phyloP scores from a whole-genome alignment of 2,329 filamentous ascomycete species.

The Zymoseptoria pseudotritici region DNA sequence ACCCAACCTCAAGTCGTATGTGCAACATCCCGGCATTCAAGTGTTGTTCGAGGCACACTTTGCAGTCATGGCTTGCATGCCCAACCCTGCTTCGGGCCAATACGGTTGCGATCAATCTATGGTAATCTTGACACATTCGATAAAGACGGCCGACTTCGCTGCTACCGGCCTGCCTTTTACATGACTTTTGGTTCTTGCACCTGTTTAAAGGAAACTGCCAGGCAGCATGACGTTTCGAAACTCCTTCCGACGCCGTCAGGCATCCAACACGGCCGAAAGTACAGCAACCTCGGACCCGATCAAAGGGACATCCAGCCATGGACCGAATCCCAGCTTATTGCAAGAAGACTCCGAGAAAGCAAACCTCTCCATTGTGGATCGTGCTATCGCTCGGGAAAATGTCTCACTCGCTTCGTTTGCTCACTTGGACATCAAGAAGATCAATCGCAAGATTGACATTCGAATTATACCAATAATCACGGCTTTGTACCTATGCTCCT shows the following conservation, averaged over 20 bases:
- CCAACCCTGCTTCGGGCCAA: too few relatives aligned
- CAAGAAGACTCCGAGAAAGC: not conserved
- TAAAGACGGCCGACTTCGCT: too few relatives aligned
- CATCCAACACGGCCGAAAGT: not conserved
- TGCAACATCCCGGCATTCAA: too few relatives aligned
- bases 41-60: too few relatives aligned
- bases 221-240: not conserved
- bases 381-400: not conserved
- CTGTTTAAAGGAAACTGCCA: not conserved
- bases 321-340: not conserved
- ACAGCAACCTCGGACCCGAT: not conserved
- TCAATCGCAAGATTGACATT: conserved; percentile 7
- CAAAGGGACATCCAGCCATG: not conserved
- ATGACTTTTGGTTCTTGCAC: too few relatives aligned
- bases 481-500: conserved; percentile 30
- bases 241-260: not conserved
- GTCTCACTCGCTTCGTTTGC: not conserved
- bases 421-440: not conserved
- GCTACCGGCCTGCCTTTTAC: too few relatives aligned
- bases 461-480: conserved; percentile 32
- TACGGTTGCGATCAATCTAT: too few relatives aligned
- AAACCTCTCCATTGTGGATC: not conserved
- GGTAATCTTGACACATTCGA: too few relatives aligned
- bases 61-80: too few relatives aligned
- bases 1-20: too few relatives aligned